phyloP scores from a whole-genome alignment of 768 basidiomycete species.

The Trametes gibbosa region DNA sequence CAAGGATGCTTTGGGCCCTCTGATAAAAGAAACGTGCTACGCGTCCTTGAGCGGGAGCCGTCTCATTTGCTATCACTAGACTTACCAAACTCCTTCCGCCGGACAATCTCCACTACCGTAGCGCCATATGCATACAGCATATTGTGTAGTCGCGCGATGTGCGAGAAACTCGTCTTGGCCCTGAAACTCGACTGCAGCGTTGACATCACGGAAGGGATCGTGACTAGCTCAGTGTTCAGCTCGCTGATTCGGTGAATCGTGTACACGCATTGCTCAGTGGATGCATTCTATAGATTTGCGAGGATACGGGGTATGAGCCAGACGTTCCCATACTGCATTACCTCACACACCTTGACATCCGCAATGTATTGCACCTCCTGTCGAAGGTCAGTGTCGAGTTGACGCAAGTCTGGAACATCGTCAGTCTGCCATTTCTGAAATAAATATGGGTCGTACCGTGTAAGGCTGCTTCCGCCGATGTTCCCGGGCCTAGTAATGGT shows the following conservation, averaged over 20 bases:
- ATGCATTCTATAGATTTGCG: constrained; percentile 52
- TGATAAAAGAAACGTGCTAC: constrained; percentile 78
- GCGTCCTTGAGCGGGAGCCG: constrained; percentile 6
- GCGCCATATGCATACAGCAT: constrained; percentile 93
- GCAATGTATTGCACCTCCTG: constrained; percentile 57
- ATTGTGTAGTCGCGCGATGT: constrained; percentile 83
- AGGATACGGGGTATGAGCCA: neutral
- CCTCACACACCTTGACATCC: constrained; percentile 36
- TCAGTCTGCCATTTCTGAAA: neutral
- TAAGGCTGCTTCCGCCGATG: constrained; percentile 14
- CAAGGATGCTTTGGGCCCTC: constrained; percentile 75
- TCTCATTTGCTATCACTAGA: constrained; percentile 1
- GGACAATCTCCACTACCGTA: constrained; percentile 85
- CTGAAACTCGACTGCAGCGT: constrained; percentile 71
- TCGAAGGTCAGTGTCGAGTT: constrained; percentile 59
- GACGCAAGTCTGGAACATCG: constrained; percentile 48
- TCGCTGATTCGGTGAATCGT: constrained; percentile 72
- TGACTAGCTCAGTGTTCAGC: constrained; percentile 79
- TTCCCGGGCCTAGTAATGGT: constrained; percentile 3
- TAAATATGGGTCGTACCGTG: constrained; percentile 1
- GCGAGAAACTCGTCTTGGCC: constrained; percentile 79
- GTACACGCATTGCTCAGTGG: constrained; percentile 63
- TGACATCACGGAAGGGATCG: constrained; percentile 63
- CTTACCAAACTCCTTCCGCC: constrained; percentile 87
- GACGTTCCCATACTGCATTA: neutral